Evolutionary conservation across 306 rosid species (phyloP), one percentile per base, ranked within the genome.

Genomic region (Trifolium repens): DNA sequence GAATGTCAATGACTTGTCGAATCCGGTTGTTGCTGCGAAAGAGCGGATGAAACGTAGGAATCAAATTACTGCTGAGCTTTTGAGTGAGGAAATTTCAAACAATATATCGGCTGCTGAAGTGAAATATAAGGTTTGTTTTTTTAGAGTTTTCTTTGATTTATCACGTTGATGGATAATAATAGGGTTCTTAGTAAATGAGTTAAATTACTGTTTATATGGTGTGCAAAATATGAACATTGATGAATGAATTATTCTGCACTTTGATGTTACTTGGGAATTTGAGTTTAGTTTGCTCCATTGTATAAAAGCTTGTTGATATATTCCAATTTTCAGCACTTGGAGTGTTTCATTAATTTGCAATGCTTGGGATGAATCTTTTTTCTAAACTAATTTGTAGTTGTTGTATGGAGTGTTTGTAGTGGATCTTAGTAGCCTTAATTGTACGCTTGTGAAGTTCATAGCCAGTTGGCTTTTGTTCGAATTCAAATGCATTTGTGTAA

Each of bases 21-120:
- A 89, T 70, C 88, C 97, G 1, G 68, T 68, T 2, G 3, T 10
- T 65, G 96, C 91, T 65, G 97, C 98, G 53, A 88, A 91, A 80
- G 96, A 85, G 69, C 85, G 98, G 13, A 80, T 81, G 9, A 82
- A 80, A 34, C 93, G 64, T 42, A 87, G 96, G 69, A 87, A 5
- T 50, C 88, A 85, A 67, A 42, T 88, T 52, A 82, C 93, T 52
- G 65, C 88, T 14, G 92, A 87, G 69, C 89, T 86, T 46, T 55
- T 86, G 10, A 75, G 73, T 52, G 90, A 90, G 65, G 87, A 82
- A 1, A 76, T 72, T 35, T 49, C n/a, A 10, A 85, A 76, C 10
- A 84, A 88, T 34, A 52, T 81, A 42, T 70, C 87, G 26, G 77
- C 82, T 5, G 99, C 90, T 47, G 96, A 94, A 80, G 89, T 79